Conservation (phyloP, 2,329 filamentous ascomycete genomes). For the Penicillium sp. region DNA sequence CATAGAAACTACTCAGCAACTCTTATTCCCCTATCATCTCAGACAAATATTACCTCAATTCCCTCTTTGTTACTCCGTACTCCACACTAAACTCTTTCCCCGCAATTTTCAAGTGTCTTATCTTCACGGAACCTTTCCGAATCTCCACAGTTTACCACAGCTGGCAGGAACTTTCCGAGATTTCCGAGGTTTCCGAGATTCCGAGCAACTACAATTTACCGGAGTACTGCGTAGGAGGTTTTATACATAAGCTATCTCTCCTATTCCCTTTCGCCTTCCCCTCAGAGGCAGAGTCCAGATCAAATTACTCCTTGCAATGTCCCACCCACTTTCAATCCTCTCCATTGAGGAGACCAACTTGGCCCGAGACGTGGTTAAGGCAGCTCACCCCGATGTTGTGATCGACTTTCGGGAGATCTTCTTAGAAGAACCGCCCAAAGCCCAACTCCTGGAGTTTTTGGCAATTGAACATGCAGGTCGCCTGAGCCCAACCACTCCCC, state of each 20-base stretch:
- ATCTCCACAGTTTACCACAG: not conserved
- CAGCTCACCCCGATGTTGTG: constrained; percentile 29
- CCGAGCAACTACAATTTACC: not conserved
- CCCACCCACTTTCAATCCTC: constrained; percentile 36
- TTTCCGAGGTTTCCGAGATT: not conserved
- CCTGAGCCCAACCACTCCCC: constrained; percentile 40
- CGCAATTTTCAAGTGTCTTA: constrained; percentile 1
- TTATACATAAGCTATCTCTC: not conserved
- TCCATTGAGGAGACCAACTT: constrained; percentile 34
- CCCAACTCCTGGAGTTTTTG: constrained; percentile 48
- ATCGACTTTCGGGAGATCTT: constrained; percentile 51
- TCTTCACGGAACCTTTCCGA: constrained; percentile 5
- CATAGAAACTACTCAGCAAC: too few relatives aligned
- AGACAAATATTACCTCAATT: too few relatives aligned
- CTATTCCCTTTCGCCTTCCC: not conserved
- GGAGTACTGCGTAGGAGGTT: too few relatives aligned
- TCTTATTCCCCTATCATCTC: too few relatives aligned
- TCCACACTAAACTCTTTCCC: not conserved
- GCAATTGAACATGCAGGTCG: constrained; percentile 47
- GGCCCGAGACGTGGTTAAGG: constrained; percentile 34
- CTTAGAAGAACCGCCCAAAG: constrained; percentile 50
- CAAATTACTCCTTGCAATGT: constrained; percentile 13
- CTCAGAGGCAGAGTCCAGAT: not conserved
- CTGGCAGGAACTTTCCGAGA: not conserved
- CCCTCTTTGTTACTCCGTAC: not conserved